Base-by-base conservation (phyloP, 2,329 filamentous ascomycete species). In the Cladosporium sp. region DNA sequence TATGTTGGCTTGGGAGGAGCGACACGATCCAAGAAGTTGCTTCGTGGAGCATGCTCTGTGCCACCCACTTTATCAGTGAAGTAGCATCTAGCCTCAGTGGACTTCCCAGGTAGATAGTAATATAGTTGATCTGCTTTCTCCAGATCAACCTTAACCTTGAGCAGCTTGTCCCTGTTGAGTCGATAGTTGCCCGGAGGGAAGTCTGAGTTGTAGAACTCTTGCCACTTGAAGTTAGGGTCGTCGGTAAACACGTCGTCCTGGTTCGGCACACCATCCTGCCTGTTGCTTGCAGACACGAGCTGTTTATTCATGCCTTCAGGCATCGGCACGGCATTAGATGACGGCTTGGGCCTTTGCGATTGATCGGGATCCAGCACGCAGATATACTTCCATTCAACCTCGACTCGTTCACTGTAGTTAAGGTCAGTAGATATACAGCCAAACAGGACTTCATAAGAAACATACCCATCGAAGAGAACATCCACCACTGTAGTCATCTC, bases 41-140 rank as follows among this genome's bases (percentile, higher is more conserved):
- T 83, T 68, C 79, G 84, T 2, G 77, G 71, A 53, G 88, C 88
- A 67, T 88, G 78, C 39, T 72, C 72, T n/a, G 69, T 76, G 51
- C 73, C 75, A 52, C 69, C 72, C 38, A 78, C 80, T 69, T 95
- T 83, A 61, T 93, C 87, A 4, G 91, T 95, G 69, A 93, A 98
- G 66, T 94, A 89, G 20, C 90, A 85, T 67, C 85, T 90, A 48
- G 89, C 86, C 63, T 97, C 92, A 6, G 92, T 96, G 18, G 92
- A 97, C 16, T 79, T 80, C 65, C 82, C 82, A 27, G 88, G 88
- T 53, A 98, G 77, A 66, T 96, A 97, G 70, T 89, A 80, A 88
- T 91, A 97, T 15, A 95, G 68, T 64, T 88, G 84, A 54, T 92
- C 80, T 13, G 83, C 76, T 64, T 86, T 87, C 53, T 70, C 70